Evolutionary conservation across 192 early-diverging fungal species (phyloP), one percentile per base, ranked within the genome.

Genomic region (Ambispora gerdemannii): DNA sequence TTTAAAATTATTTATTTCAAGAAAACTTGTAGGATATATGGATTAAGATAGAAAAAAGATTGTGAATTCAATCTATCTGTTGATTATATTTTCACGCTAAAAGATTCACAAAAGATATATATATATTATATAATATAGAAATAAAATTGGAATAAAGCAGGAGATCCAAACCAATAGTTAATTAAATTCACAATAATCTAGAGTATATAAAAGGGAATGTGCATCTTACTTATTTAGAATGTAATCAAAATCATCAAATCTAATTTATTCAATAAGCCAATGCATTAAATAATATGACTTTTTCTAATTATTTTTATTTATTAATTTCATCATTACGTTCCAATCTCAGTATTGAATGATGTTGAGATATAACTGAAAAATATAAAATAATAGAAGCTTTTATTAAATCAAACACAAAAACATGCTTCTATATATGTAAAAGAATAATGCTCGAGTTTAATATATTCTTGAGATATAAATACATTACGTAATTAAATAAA

Each of bases 11-110:
- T 67, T 30, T 34, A 68, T 68, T 68, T n/a, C 22, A n/a, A 11
- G 20, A 68, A 68, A 68, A 68, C 66, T 68, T 36, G 30, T 68
- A 3, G n/a, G 50, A 36, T 68, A 68, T 68, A 53, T 53, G 49
- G 1, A 30, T 19, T 31, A 52, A 31, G 50, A 52, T 32, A 51
- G 17, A n/a, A 67, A 67, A 67, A 67, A 52, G 50, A 10, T 19
- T 20, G 17, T 33, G 31, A 67, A 67, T 67, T 67, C 24, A n/a
- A 53, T 67, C 8, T 67, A 67, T 27, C 50, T n/a, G 49, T 67
- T 36, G 63, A 66, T 49, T 66, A 66, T 66, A 66, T 66, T 15
- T 17, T 67, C 3, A 53, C 1, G 4, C 53, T 67, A 53, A 67
- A 67, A 67, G 25, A 67, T 67, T 31, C 25, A 15, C 50, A 67